phyloP scores from a whole-genome alignment of 1,284 basidiomycete species.

The Volvariella volvacea region DNA sequence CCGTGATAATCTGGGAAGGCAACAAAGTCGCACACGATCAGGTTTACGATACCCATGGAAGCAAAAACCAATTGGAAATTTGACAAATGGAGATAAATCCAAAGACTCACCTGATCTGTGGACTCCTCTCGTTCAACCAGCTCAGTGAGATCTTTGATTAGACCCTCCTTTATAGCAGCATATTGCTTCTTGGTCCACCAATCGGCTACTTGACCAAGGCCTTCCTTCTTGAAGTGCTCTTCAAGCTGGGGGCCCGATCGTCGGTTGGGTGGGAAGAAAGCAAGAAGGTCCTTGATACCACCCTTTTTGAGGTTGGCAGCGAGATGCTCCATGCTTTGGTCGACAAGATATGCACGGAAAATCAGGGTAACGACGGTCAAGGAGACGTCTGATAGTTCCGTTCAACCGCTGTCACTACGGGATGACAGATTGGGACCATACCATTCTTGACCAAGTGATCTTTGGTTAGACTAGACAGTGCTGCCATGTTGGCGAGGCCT shows the following conservation, averaged over 20 bases:
- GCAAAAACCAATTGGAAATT: neutral
- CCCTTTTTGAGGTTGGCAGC: constrained; percentile 72
- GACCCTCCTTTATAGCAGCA: constrained; percentile 63
- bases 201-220: constrained; percentile 74
- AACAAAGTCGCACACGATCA: neutral
- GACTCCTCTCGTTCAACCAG: constrained; percentile 55
- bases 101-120: constrained; percentile 49
- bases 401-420: constrained; percentile 1
- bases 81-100: constrained; percentile 2
- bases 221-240: constrained; percentile 80
- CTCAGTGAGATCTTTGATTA: constrained; percentile 57
- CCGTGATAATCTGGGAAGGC: constrained; percentile 57
- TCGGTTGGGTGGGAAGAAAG: constrained; percentile 83
- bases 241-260: constrained; percentile 71
- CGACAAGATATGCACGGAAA: constrained; percentile 74
- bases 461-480: constrained; percentile 80
- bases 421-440: constrained; percentile 26
- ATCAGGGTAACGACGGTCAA: constrained; percentile 73
- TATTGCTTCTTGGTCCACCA: constrained; percentile 90
- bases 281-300: constrained; percentile 79
- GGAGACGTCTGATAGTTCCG: constrained; percentile 52
- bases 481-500: constrained; percentile 71
- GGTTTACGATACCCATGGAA: too few species aligned
- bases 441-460: constrained; percentile 95
- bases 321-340: constrained; percentile 85